These are phyloP conservation scores for Rosa persica DNA, from an alignment of 306 rosid species.

Conservation along the genomic window DNA sequence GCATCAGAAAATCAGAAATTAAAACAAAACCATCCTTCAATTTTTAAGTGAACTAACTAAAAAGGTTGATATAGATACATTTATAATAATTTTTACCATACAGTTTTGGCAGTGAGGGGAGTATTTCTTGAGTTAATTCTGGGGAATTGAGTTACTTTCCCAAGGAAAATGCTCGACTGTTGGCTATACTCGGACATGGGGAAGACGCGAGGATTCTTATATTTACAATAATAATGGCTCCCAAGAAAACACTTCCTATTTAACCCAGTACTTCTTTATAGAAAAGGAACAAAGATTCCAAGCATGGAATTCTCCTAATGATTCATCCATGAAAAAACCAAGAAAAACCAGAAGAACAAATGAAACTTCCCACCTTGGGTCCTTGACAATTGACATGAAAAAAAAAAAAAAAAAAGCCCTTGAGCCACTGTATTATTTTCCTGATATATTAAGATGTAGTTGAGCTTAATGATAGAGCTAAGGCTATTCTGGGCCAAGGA, in stretches of 20 bases:
- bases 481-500: constrained; percentile 18
- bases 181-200: constrained; percentile 1
- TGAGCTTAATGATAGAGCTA: not conserved
- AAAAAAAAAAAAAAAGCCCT: not conserved
- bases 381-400: constrained; percentile 24
- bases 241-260: constrained; percentile 17
- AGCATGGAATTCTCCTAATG: constrained; percentile 32
- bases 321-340: constrained; percentile 26
- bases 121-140: constrained; percentile 23
- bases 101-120: constrained; percentile 17
- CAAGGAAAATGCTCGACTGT: constrained; percentile 1
- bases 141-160: constrained; percentile 23
- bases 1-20: not conserved
- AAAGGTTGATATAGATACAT: not conserved
- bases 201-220: constrained; percentile 11
- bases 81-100: not conserved
- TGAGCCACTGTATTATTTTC: not conserved
- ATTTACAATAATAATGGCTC: not conserved
- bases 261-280: constrained; percentile 14
- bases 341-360: constrained; percentile 19
- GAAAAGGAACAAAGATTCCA: constrained; percentile 27
- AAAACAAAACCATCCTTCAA: constrained; percentile 8
- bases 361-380: not conserved
- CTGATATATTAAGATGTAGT: not conserved
- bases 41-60: not conserved